Evolutionary conservation across 2,329 filamentous ascomycete genomes (phyloP).

Genomic region (Anthostomella pinea): DNA sequence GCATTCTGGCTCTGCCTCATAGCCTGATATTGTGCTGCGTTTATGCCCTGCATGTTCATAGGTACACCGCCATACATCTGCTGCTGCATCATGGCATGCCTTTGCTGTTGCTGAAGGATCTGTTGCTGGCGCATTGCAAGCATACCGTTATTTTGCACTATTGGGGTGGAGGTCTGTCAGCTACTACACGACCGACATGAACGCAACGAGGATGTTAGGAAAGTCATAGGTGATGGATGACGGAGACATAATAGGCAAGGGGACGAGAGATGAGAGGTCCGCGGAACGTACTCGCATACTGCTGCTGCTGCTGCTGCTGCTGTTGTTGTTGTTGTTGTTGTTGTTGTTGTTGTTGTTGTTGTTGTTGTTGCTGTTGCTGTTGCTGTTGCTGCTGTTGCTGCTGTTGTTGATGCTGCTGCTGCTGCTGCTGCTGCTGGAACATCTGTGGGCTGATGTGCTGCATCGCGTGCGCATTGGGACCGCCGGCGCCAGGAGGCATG

Average conservation of each 20-base stretch:
- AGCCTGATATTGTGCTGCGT: conserved; percentile 39
- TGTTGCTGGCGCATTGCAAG: conserved; percentile 24
- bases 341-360: too few species aligned
- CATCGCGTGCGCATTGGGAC: conserved; percentile 65
- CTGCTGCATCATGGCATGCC: conserved; percentile 29
- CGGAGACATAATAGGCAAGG: too few species aligned
- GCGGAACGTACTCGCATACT: conserved; percentile 34
- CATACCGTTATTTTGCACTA: conserved; percentile 31
- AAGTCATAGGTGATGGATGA: too few species aligned
- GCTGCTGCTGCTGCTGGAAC: conserved; percentile 43
- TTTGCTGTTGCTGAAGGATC: conserved; percentile 26
- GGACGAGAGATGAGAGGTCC: too few species aligned
- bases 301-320: conserved; percentile 38
- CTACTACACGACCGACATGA: conserved; percentile 5
- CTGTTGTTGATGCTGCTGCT: too few species aligned
- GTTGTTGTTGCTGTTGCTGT: conserved; percentile 35
- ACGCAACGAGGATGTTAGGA: too few species aligned
- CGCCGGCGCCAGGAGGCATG: conserved; percentile 66
- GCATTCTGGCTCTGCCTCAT: conserved; percentile 38
- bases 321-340: too few species aligned
- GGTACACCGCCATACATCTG: conserved; percentile 38
- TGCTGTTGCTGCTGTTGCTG: conserved; percentile 34
- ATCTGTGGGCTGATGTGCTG: conserved; percentile 68
- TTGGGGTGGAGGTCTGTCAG: conserved; percentile 10
- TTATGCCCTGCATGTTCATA: conserved; percentile 40